Conservation (phyloP, 2,329 filamentous ascomycete genomes). For the Neospermospora avenae region DNA sequence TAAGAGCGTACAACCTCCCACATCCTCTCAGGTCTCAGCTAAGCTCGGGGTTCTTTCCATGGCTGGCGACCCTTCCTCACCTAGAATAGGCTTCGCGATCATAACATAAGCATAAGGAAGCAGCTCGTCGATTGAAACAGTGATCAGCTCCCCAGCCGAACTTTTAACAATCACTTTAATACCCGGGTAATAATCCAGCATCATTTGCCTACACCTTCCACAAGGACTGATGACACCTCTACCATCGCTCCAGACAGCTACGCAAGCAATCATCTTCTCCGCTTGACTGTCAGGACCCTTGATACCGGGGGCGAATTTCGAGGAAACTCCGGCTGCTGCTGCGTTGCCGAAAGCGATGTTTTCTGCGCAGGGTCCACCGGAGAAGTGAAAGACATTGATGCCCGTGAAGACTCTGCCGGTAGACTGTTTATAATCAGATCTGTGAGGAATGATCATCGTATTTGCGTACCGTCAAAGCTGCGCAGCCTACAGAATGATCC, state of each 20-base stretch:
- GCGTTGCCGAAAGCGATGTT: conserved; percentile 24
- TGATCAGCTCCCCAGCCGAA: conserved; percentile 7
- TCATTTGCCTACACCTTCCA: conserved; percentile 26
- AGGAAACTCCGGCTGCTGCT: conserved; percentile 16
- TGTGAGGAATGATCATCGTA: neutral
- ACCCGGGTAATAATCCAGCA: conserved; percentile 25
- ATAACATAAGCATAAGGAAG: conserved; percentile 21
- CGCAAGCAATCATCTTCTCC: conserved; percentile 13
- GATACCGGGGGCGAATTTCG: conserved; percentile 7
- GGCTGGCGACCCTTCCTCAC: neutral
- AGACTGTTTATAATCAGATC: neutral
- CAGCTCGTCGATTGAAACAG: conserved; percentile 16
- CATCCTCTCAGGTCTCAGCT: no score
- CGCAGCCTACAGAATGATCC: conserved; percentile 21
- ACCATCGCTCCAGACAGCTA: conserved; percentile 19
- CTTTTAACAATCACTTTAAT: conserved; percentile 21
- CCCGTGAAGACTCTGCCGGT: conserved; percentile 21
- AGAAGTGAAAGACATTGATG: conserved; percentile 22
- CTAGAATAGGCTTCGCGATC: neutral
- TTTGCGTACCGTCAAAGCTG: conserved; percentile 7
- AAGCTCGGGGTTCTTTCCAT: neutral
- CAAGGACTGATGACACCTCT: conserved; percentile 25
- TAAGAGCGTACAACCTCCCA: no score
- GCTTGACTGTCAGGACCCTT: neutral
- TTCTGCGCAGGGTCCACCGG: conserved; percentile 15